Evolutionary conservation across 345 rosid species (phyloP).

Genomic region (Acer campestre): DNA sequence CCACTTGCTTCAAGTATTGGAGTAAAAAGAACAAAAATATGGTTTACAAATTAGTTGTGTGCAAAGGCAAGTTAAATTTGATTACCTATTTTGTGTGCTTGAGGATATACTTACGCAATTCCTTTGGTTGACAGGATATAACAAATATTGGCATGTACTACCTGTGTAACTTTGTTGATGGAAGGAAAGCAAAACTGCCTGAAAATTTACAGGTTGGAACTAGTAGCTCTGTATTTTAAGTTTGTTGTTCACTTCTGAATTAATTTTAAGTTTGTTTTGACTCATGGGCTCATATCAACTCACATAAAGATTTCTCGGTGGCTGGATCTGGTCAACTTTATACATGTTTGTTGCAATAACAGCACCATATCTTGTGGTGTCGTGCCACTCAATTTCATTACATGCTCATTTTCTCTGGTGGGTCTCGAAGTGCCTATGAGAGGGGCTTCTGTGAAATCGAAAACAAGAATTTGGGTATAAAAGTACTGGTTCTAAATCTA

Average conservation of each 20-base stretch:
- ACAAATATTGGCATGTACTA: conserved; percentile 45
- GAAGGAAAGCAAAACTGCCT: conserved; percentile 36
- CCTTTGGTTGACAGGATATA: conserved; percentile 38
- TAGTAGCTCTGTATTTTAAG: background rate
- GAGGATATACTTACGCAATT: background rate
- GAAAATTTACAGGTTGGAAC: conserved; percentile 44
- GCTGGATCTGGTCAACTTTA: background rate
- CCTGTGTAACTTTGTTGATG: conserved; percentile 47
- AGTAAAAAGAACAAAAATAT: background rate
- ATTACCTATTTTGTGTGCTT: background rate
- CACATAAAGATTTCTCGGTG: background rate
- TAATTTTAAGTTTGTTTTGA: background rate
- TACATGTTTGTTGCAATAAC: background rate
- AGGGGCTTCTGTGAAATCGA: background rate
- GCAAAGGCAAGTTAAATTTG: background rate
- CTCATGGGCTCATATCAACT: background rate
- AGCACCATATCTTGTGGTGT: background rate
- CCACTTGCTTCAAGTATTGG: background rate
- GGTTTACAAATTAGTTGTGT: background rate
- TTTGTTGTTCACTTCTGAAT: conserved; percentile 5
- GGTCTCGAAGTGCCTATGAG: background rate
- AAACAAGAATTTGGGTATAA: background rate
- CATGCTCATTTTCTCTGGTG: background rate
- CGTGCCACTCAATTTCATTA: background rate
- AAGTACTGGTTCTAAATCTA: background rate